phyloP scores from a whole-genome alignment of 768 basidiomycete species.

The Pulveroboletus frians region DNA sequence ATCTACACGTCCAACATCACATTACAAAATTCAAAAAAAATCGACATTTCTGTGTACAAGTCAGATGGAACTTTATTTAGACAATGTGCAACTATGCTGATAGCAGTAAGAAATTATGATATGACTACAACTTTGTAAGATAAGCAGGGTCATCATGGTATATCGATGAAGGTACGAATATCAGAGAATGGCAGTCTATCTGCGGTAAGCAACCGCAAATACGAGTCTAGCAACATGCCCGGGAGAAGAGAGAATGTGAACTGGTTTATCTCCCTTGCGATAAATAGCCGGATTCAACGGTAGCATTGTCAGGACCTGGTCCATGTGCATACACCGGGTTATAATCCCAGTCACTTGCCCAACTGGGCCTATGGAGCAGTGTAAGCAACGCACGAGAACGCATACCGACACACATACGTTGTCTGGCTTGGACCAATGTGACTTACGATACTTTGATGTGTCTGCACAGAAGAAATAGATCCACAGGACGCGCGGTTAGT shows the following conservation, averaged over 20 bases:
- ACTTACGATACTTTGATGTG: constrained; percentile 1
- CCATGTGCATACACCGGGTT: constrained; percentile 8
- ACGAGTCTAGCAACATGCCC: not conserved
- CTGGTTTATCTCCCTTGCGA: constrained; percentile 3
- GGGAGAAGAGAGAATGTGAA: constrained; percentile 9
- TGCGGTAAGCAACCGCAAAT: constrained; percentile 1
- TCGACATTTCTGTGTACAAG: no score
- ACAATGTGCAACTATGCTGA: no score
- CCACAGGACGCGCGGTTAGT: not conserved
- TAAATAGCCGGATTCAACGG: constrained; percentile 1
- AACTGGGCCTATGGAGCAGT: constrained; percentile 5
- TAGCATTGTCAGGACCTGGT: not conserved
- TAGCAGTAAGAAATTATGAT: not conserved
- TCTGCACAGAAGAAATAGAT: not conserved
- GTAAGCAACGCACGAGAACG: not conserved
- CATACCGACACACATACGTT: constrained; percentile 7
- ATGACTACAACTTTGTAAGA: constrained; percentile 11
- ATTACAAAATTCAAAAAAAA: no score
- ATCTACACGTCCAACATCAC: no score
- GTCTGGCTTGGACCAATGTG: constrained; percentile 4
- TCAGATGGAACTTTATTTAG: no score
- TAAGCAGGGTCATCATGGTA: constrained; percentile 14
- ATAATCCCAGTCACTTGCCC: constrained; percentile 20
- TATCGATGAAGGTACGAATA: constrained; percentile 1
- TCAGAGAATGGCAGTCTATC: not conserved